Evolutionary conservation across 306 rosid species (phyloP), one percentile per base, ranked within the genome.

Genomic region (Pyrus bretschneideri): DNA sequence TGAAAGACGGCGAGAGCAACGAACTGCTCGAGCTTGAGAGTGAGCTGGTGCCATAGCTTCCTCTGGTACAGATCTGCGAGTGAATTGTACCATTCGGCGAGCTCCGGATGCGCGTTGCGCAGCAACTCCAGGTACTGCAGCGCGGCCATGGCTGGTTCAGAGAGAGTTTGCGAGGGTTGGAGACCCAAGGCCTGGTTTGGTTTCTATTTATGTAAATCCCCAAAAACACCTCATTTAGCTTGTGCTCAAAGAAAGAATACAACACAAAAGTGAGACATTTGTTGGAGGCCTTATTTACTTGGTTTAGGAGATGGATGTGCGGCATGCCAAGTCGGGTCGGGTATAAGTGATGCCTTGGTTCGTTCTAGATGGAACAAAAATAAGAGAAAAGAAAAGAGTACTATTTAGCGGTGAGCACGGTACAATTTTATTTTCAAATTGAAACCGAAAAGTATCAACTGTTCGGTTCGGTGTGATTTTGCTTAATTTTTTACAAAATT

Each of bases 1-100:
- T 96, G 98, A 46, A 93, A 93, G 8, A 89, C 94, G 15, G 96
- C 86, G 51, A 91, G 98, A 65, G 99, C 96, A 14, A 91, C 91
- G 77, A 96, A 96, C 87, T 93, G 93, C 76, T 96, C 99, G 62
- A 96, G 99, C 94, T 96, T 96, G 81, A 87, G 96, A 49, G 99
- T 96, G 70, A 96, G 98, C 86, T 96, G 99, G 80, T 96, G 99
- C 99, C 99, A 96, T 29, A 96, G 96, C 91, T 96, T 93, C 90
- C 85, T 91, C 93, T 96, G 88, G 87, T 96, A 96, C 86, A 96
- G 99, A 96, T 96, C 99, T 78, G 90, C 97, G 0, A 96, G 94
- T 15, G 99, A 86, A 82, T 89, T 86, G 86, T 87, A 96, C 99
- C 99, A 96, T 0, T 96, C 99, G 3, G 83, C 54, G 18, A 91